Conservation (phyloP, 192 early-diverging fungal species). For the Podila epicladia region DNA sequence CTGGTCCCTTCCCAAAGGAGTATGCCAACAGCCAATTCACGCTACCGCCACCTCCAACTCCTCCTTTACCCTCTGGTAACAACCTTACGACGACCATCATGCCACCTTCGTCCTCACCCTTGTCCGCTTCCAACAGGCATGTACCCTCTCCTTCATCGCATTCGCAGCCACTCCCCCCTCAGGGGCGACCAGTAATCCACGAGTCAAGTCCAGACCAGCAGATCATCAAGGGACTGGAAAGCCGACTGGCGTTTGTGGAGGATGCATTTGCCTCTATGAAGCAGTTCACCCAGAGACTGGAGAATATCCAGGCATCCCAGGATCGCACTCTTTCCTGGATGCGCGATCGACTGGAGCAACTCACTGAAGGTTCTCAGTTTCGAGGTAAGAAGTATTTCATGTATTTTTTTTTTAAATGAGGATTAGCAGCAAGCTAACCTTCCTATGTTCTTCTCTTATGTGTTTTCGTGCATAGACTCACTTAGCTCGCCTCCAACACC, state of each 20-base stretch:
- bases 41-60: constrained; percentile 22
- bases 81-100: constrained; percentile 3
- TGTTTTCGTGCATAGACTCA: background rate
- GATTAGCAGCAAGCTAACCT: background rate
- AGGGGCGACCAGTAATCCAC: background rate
- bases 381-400: constrained; percentile 18
- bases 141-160: background rate
- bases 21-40: background rate
- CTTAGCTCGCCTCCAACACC: constrained; percentile 18
- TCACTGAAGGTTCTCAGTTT: constrained; percentile 9
- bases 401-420: background rate
- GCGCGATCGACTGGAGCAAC: constrained; percentile 37
- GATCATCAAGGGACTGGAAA: constrained; percentile 14
- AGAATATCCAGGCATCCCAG: constrained; percentile 29
- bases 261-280: constrained; percentile 24
- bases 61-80: constrained; percentile 37
- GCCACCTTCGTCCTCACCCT: constrained; percentile 1
- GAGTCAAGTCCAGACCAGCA: background rate
- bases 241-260: constrained; percentile 26
- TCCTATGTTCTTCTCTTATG: background rate
- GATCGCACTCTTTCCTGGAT: constrained; percentile 39
- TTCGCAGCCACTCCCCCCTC: background rate
- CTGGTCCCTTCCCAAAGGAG: constrained; percentile 12
- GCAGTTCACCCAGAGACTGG: constrained; percentile 30
- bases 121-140: background rate